A percentile compares a stretch with the other conserved stretches of the same genome.
These are phyloP conservation scores for Xylariaceae sp. DNA, from an alignment of 2,329 filamentous ascomycete species.

Conservation along the genomic window DNA sequence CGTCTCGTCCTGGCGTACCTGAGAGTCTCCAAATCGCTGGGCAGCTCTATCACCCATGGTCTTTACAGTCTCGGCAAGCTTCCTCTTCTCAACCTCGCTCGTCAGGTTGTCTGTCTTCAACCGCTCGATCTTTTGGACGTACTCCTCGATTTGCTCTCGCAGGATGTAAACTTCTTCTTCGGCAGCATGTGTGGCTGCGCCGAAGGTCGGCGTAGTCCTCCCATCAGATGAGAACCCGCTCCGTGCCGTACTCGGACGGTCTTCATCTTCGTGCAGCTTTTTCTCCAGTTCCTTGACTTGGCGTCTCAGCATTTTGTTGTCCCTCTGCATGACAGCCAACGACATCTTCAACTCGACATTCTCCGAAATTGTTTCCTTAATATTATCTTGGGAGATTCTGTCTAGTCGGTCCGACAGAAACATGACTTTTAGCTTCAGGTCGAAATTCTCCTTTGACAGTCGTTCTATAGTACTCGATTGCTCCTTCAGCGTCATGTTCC, in stretches of 20 bases:
- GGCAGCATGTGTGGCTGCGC: constrained; percentile 61
- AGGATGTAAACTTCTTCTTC: constrained; percentile 85
- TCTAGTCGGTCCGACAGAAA: constrained; percentile 92
- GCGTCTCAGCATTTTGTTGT: constrained; percentile 78
- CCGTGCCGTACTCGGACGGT: constrained; percentile 56
- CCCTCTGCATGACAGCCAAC: constrained; percentile 81
- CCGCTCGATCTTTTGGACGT: constrained; percentile 77
- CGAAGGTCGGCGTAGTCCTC: constrained; percentile 51
- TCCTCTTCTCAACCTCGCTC: constrained; percentile 80
- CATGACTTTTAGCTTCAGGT: constrained; percentile 94
- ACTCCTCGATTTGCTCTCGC: constrained; percentile 80
- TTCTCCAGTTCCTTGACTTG: constrained; percentile 85
- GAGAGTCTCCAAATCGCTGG: constrained; percentile 41
- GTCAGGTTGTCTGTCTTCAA: constrained; percentile 72
- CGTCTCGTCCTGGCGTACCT: constrained; percentile 58
- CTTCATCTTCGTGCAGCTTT: constrained; percentile 61
- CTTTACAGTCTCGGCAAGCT: constrained; percentile 74
- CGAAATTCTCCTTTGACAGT: constrained; percentile 96
- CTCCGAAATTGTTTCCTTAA: constrained; percentile 97
- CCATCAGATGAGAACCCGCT: constrained; percentile 56
- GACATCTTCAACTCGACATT: constrained; percentile 94
- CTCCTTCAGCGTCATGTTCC: constrained; percentile 86
- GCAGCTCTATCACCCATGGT: constrained; percentile 44
- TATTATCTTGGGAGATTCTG: constrained; percentile 89
- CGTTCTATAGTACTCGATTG: constrained; percentile 97